Evolutionary conservation across 2,329 filamentous ascomycete species (phyloP).

Genomic region (Mariannaea sp.): DNA sequence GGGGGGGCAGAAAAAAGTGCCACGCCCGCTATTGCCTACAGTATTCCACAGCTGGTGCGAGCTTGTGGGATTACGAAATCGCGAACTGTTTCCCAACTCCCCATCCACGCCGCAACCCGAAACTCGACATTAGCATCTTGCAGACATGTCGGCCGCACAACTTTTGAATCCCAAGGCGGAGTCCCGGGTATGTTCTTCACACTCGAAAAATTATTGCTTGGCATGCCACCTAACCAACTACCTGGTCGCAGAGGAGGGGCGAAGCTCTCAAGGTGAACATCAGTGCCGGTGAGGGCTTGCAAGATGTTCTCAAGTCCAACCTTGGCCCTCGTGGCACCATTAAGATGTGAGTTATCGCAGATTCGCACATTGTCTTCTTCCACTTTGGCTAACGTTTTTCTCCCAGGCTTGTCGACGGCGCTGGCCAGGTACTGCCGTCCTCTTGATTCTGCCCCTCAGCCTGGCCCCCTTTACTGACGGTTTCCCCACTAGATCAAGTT

Average conservation of each 20-base stretch:
- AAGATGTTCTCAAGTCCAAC: constrained; percentile 96
- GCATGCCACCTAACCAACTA: constrained; percentile 35
- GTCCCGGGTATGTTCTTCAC: constrained; percentile 73
- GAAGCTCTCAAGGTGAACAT: constrained; percentile 98
- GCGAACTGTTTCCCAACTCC: constrained; percentile 30
- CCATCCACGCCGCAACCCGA: constrained; percentile 24
- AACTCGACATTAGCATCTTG: constrained; percentile 29
- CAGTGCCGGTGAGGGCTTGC: constrained; percentile 87
- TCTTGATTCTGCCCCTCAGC: constrained; percentile 35
- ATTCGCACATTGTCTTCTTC: background rate
- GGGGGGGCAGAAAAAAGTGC: constrained; percentile 42
- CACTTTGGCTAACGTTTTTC: constrained; percentile 36
- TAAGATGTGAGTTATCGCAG: constrained; percentile 86
- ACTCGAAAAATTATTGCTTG: constrained; percentile 26
- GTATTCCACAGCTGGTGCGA: constrained; percentile 36
- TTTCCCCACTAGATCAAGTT: constrained; percentile 78
- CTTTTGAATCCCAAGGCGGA: constrained; percentile 99
- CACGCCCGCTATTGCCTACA: constrained; percentile 35
- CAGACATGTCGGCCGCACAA: constrained; percentile 90
- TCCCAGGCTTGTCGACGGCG: constrained; percentile 68
- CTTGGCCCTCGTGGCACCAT: constrained; percentile 91
- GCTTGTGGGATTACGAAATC: constrained; percentile 41
- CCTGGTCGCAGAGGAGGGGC: constrained; percentile 74
- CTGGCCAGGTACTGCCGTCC: constrained; percentile 63
- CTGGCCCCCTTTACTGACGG: constrained; percentile 38